Base-by-base conservation (phyloP, 495 filamentous ascomycete species). In the Aspergillus funiculosus region DNA sequence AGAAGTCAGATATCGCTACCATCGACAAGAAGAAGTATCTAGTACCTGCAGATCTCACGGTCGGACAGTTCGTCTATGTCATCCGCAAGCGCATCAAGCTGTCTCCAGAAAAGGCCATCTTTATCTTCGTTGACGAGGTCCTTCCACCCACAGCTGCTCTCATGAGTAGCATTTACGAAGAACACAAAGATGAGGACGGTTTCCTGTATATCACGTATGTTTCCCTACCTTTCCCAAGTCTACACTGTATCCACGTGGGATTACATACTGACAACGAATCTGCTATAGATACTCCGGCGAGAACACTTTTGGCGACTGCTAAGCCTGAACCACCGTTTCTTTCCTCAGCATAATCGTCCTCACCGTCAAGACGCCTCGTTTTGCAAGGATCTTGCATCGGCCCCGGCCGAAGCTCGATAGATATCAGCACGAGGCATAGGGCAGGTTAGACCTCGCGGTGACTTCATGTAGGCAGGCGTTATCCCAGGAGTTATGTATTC, bases 11-110 rank as follows among this genome's bases (percentile, higher is more conserved):
- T 64, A 99, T 99, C 58, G 92, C 92, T 29, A 99, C 94, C 48
- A 99, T 99, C 78, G 92, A 99, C 76, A 99, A 99, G 83, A 99
- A 99, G 82, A 99, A 99, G 75, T 99, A 99, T 62, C 81, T 99
- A 6, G 92, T 99, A 13, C 92, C 92, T 1, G 88, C 92, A 48
- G 92, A 99, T 63, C 82, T 99, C 54, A 99, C 94, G 43, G 92
- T 99, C 29, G 92, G 92, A 56, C 92, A 99, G 83, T 99, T 99
- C 66, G 92, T 99, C 73, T 99, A 99, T 67, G 92, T 99, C 37
- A 99, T 99, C 71, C 89, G 92, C 66, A 99, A 99, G 78, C 85
- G 92, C 56, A 99, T 99, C 76, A 99, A 99, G 87, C 78, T 99
- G 41, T 95, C 89, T 8, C 92, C 92, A 6, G 92, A 99, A 76